Base-by-base conservation (phyloP, 176 grass and related monocot genomes). In the Carex myosuroides region DNA sequence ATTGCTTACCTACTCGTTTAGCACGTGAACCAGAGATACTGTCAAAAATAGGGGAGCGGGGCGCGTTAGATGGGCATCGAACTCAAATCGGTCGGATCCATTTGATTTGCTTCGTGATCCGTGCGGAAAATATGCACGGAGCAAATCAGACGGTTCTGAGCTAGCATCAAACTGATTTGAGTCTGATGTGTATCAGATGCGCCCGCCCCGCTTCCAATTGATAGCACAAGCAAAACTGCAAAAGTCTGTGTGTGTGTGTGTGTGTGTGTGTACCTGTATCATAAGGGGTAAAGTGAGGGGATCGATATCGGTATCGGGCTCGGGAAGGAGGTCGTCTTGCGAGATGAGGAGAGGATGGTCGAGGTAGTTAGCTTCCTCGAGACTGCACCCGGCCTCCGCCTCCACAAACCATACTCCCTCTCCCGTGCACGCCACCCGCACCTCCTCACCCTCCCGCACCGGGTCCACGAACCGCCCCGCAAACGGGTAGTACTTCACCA, bases 361-460 rank as follows among this genome's bases (percentile, higher is more conserved):
- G 0, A 97, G 88, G 70, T 86, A 89, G 60, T 79, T 87, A 24
- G 89, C 94, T 0, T 94, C 94, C 85, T 86, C 89, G 65, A 97
- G 88, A 13, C 30, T 85, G 69, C 91, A 97, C 58, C 62, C 78
- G 3, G 90, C 90, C 54, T 70, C 4, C 2, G 91, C 94, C 88
- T 94, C 91, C 60, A 89, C 86, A 70, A 97, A 97, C 89, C 91
- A 94, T 59, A 63, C 94, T 12, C 94, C 94, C 82, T 97, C 86
- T 20, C 85, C 91, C 1, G 89, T 93, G 86, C 94, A 97, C 71
- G 46, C 86, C 81, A 93, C 84, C 18, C 33, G 26, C 70, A 64
- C 26, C 86, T 97, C 87, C 1, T 84, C 90, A 1, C 8, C 84
- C n/a, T 57, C 81, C 77, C 17, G 37, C 52, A 16, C 80, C 1